These are phyloP conservation scores for Clonostachys rosea DNA, from an alignment of 2,329 filamentous ascomycete species.

Conservation along the genomic window DNA sequence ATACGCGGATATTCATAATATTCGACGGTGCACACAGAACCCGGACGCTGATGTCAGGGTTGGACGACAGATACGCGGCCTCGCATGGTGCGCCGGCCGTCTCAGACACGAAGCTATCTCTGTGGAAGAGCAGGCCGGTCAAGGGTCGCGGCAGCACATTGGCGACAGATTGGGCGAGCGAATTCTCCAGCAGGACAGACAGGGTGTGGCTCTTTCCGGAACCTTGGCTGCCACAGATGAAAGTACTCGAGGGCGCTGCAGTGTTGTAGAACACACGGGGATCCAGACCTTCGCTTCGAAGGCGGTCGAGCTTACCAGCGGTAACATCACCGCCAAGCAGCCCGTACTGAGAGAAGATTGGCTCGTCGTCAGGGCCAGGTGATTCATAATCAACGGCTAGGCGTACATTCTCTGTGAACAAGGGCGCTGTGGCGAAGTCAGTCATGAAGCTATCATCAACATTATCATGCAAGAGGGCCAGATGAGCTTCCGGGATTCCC, in stretches of 20 bases:
- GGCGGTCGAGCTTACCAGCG: neutral
- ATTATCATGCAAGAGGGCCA: slow-evolving; percentile 7
- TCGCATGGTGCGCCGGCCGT: slow-evolving; percentile 49
- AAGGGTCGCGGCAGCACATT: slow-evolving; percentile 45
- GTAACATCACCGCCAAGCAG: slow-evolving; percentile 2
- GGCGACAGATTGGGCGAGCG: slow-evolving; percentile 37
- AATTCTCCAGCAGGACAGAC: slow-evolving; percentile 52
- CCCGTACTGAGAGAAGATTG: slow-evolving; percentile 4
- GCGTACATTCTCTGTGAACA: slow-evolving; percentile 21
- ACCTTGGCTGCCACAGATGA: slow-evolving; percentile 62
- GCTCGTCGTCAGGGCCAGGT: neutral
- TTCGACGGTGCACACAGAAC: slow-evolving; percentile 53
- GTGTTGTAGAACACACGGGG: slow-evolving; percentile 39
- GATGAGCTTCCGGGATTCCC: neutral
- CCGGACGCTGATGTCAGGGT: slow-evolving; percentile 35
- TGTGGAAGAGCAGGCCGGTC: slow-evolving; percentile 61
- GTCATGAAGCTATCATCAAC: slow-evolving; percentile 4
- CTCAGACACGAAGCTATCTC: slow-evolving; percentile 50
- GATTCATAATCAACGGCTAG: neutral
- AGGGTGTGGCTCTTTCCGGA: slow-evolving; percentile 61
- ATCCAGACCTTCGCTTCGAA: neutral
- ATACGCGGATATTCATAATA: slow-evolving; percentile 24
- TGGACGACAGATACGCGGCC: slow-evolving; percentile 48
- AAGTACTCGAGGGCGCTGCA: slow-evolving; percentile 48
- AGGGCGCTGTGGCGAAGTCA: slow-evolving; percentile 18